Evolutionary conservation across 2,329 filamentous ascomycete species (phyloP).

Genomic region (Neofusicoccum kwambonambiense): DNA sequence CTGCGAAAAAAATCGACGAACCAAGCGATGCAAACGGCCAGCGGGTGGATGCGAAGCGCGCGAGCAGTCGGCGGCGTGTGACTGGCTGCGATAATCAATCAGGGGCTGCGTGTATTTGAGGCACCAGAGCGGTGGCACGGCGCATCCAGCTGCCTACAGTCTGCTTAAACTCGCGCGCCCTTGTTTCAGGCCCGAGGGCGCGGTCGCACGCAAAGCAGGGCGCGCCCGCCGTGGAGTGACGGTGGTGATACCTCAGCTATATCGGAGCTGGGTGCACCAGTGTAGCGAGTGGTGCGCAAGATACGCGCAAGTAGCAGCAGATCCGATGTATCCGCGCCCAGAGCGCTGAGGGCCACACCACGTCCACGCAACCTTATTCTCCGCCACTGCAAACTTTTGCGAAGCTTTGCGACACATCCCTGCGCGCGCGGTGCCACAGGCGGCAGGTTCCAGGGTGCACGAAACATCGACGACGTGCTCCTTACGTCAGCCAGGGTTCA

Average conservation of each 20-base stretch:
- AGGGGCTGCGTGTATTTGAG: slow-evolving; percentile 17
- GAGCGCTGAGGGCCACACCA: background rate
- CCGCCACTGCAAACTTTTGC: slow-evolving; percentile 11
- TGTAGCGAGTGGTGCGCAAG: background rate
- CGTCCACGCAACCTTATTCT: slow-evolving; percentile 4
- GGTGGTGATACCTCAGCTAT: slow-evolving; percentile 16
- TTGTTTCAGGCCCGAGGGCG: slow-evolving; percentile 6
- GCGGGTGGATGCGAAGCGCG: too few species aligned
- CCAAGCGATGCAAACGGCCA: slow-evolving; percentile 5
- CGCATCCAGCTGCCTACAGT: background rate
- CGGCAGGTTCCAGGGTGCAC: slow-evolving; percentile 10
- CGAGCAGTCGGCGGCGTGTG: background rate
- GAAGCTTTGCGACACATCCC: slow-evolving; percentile 12
- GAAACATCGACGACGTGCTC: background rate
- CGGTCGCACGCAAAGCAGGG: slow-evolving; percentile 2
- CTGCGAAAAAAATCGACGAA: slow-evolving; percentile 4
- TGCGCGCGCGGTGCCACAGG: background rate
- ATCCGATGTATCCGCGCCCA: slow-evolving; percentile 13
- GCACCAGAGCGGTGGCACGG: background rate
- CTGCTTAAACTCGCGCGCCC: slow-evolving; percentile 1
- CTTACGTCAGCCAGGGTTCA: slow-evolving; percentile 12
- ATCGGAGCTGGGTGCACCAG: background rate
- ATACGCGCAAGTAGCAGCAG: background rate
- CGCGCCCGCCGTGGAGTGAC: background rate
- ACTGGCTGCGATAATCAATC: background rate